Evolutionary conservation across 371 early-diverging fungal species (phyloP).

Genomic region (Dipsacomyces acuminosporus): DNA sequence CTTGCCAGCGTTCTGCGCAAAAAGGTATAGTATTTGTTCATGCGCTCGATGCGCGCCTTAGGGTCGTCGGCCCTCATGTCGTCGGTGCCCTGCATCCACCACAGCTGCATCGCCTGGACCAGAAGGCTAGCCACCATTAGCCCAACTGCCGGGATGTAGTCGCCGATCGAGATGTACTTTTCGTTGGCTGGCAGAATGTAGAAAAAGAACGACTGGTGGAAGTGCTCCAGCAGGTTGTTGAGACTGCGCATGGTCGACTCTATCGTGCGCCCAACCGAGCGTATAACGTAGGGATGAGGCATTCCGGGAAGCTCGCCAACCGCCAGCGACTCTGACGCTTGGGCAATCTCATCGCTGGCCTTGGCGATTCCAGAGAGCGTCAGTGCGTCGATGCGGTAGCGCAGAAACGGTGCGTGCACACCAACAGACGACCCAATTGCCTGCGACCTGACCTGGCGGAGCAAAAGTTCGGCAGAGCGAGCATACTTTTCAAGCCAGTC

Average conservation of each 20-base stretch:
- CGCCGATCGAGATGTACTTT: constrained; percentile 80
- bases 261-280: constrained; percentile 52
- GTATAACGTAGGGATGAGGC: constrained; percentile 32
- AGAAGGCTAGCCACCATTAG: constrained; percentile 61
- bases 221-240: constrained; percentile 89
- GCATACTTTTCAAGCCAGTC: constrained; percentile 19
- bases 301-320: constrained; percentile 11
- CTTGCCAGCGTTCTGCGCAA: constrained; percentile 31
- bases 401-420: constrained; percentile 49
- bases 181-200: constrained; percentile 76
- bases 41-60: constrained; percentile 34
- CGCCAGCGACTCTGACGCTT: not conserved
- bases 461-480: constrained; percentile 22
- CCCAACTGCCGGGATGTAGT: constrained; percentile 81
- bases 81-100: constrained; percentile 46
- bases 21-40: constrained; percentile 47
- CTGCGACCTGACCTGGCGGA: constrained; percentile 40
- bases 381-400: constrained; percentile 81
- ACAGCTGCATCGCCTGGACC: constrained; percentile 51
- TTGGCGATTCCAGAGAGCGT: constrained; percentile 57
- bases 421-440: constrained; percentile 39
- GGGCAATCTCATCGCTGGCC: constrained; percentile 8
- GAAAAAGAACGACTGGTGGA: constrained; percentile 95
- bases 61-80: constrained; percentile 15
- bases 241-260: constrained; percentile 82